phyloP scores from a whole-genome alignment of 805 yeast genomes.

The Candida boidinii region DNA sequence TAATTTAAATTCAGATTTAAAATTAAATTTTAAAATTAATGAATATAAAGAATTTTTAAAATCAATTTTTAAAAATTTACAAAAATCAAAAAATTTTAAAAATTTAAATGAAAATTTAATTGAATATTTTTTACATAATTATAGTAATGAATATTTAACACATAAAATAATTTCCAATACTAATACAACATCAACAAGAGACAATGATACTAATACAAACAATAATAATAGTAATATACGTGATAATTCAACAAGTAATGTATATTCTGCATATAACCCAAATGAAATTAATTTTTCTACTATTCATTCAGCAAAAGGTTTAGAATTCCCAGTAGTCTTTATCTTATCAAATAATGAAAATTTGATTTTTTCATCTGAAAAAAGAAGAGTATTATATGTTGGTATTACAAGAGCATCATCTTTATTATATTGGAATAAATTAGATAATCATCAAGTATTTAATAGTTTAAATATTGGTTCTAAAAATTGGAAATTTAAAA shows the following conservation, averaged over 20 bases:
- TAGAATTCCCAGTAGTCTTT: slow-evolving; percentile 66
- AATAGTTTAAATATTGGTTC: too few species aligned
- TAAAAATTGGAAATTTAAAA: too few species aligned
- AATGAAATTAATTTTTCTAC: slow-evolving; percentile 49
- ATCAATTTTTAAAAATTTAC: slow-evolving; percentile 28
- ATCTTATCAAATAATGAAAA: slow-evolving; percentile 22
- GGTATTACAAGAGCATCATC: slow-evolving; percentile 57
- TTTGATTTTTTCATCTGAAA: slow-evolving; percentile 14
- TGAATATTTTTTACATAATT: slow-evolving; percentile 31
- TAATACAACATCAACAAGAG: neutral
- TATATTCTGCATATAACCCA: slow-evolving; percentile 16
- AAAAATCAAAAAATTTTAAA: slow-evolving; percentile 8
- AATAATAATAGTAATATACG: too few species aligned
- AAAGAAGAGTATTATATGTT: slow-evolving; percentile 46
- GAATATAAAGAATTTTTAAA: slow-evolving; percentile 24
- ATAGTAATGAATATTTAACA: slow-evolving; percentile 29
- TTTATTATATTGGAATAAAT: slow-evolving; percentile 29
- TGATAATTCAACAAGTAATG: too few species aligned
- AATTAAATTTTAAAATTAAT: slow-evolving; percentile 10
- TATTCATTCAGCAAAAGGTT: slow-evolving; percentile 66
- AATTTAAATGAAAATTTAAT: slow-evolving; percentile 24
- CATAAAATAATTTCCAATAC: too few species aligned
- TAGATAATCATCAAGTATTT: slow-evolving; percentile 11
- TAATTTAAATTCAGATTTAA: too few species aligned
- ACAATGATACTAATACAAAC: slow-evolving; percentile 7